Base-by-base conservation (phyloP, 345 rosid species). In the Camelina neglecta region DNA sequence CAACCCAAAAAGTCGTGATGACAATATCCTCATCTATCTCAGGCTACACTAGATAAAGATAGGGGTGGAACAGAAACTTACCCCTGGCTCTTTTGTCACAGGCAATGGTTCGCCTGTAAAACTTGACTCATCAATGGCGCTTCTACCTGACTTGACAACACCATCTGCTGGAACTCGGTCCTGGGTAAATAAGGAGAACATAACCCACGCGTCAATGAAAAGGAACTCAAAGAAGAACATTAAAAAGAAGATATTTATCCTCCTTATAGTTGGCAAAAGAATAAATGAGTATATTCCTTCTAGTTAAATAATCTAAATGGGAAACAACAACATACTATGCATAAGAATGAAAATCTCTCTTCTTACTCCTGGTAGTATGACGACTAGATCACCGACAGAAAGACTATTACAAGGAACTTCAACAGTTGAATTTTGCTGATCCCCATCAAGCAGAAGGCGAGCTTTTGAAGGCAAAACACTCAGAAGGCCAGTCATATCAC, bases 51-150 rank as follows among this genome's bases (percentile, higher is more conserved):
- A 65, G 18, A 50, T 65, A 49, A 11, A 50, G 56, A 55, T 66
- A 65, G 16, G 55, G 24, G 16, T 63, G 35, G 57, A 41, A 39
- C 61, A 80, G 75, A 84, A 71, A 67, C 69, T 75, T 90, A 94
- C 98, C 97, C 95, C 96, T 4, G 88, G 81, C 47, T 87, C 73
- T 85, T 94, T 94, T 72, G 95, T 94, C 76, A 85, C 96, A 51
- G 97, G 97, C 88, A 94, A 79, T 60, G 97, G 96, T 86, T 94
- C 98, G 73, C 98, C 98, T 9, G 97, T 92, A 80, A 94, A 94
- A 84, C 96, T 90, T 72, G 98, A 92, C 78, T 92, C 98, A 69
- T 94, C 96, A 75, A 94, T 79, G 24, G 89, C 80, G 77, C 98
- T 94, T 85, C 96, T 90, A 75, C 98, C 98, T 55, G 91, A 92